Evolutionary conservation across 1,284 basidiomycete species (phyloP).

Genomic region (Pseudozyma sp.): DNA sequence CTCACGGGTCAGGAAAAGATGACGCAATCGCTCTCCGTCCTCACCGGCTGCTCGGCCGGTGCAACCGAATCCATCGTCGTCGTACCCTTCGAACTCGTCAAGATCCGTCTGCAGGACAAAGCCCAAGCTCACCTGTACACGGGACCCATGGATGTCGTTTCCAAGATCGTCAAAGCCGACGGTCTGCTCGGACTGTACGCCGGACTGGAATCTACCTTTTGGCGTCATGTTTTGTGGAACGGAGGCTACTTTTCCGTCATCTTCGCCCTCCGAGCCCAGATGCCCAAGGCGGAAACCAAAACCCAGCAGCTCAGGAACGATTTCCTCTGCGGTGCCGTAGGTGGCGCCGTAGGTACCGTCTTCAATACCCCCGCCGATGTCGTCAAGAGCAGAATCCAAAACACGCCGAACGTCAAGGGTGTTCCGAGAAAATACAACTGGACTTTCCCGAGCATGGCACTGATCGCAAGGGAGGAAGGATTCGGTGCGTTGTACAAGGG

Average conservation of each 20-base stretch:
- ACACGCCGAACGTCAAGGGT: conserved; percentile 71
- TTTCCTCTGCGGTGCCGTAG: conserved; percentile 87
- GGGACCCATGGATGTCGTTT: conserved; percentile 92
- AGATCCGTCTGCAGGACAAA: conserved; percentile 91
- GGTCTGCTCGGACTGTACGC: conserved; percentile 84
- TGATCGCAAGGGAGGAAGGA: conserved; percentile 91
- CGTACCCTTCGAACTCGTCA: conserved; percentile 96
- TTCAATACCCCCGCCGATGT: conserved; percentile 88
- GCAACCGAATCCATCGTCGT: conserved; percentile 94
- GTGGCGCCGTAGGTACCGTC: conserved; percentile 84
- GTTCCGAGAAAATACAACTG: conserved; percentile 83
- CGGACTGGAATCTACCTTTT: conserved; percentile 63
- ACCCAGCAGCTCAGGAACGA: conserved; percentile 86
- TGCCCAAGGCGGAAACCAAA: conserved; percentile 80
- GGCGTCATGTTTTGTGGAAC: conserved; percentile 72
- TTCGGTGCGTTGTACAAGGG: conserved; percentile 91
- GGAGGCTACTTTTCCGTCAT: conserved; percentile 78
- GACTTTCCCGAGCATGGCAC: conserved; percentile 77
- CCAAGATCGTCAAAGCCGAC: conserved; percentile 87
- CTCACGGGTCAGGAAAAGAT: conserved; percentile 81
- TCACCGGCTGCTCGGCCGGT: conserved; percentile 93
- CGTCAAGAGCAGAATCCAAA: conserved; percentile 95
- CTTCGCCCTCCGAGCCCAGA: conserved; percentile 79
- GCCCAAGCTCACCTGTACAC: conserved; percentile 83
- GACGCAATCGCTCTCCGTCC: conserved; percentile 84